A percentile compares a stretch with the other conserved stretches of the same genome.
Evolutionary conservation across 495 filamentous ascomycete genomes (phyloP).

Genomic region (Neurospora sublineolata): DNA sequence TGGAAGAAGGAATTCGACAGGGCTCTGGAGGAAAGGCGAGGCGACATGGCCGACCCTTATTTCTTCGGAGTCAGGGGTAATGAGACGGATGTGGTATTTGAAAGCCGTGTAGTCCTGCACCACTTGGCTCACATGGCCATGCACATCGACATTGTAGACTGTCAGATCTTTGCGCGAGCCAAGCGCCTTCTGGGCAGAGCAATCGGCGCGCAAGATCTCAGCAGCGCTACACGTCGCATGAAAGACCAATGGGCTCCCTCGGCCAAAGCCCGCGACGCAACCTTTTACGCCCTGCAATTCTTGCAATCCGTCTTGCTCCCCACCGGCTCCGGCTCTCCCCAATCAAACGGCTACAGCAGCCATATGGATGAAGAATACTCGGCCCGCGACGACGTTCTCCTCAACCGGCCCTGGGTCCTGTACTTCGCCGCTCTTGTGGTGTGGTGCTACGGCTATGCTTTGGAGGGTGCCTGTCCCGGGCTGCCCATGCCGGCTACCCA

Average conservation of each 20-base stretch:
- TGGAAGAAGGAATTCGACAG: constrained; percentile 94
- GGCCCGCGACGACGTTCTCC: constrained; percentile 77
- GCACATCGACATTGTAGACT: constrained; percentile 95
- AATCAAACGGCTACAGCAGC: constrained; percentile 22
- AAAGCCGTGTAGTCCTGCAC: constrained; percentile 79
- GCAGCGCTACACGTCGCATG: constrained; percentile 71
- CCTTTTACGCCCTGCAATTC: constrained; percentile 87
- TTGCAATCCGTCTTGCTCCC: constrained; percentile 66
- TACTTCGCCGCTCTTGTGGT: constrained; percentile 88
- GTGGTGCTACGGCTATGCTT: constrained; percentile 88
- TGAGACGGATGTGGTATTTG: constrained; percentile 71
- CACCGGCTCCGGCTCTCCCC: constrained; percentile 25
- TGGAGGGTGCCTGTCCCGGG: constrained; percentile 61
- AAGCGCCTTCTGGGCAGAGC: constrained; percentile 73
- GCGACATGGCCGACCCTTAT: constrained; percentile 35
- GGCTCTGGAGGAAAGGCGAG: constrained; percentile 39
- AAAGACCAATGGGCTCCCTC: constrained; percentile 83
- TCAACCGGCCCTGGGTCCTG: constrained; percentile 94
- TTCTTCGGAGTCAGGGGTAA: constrained; percentile 30
- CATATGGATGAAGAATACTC: constrained; percentile 44
- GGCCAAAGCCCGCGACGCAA: constrained; percentile 82
- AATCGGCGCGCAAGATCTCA: constrained; percentile 72
- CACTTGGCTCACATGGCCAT: constrained; percentile 95
- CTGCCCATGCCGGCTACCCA: constrained; percentile 39
- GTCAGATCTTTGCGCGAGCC: constrained; percentile 88